Base-by-base conservation (phyloP, 2,329 filamentous ascomycete species). In the Fusarium dimerum region DNA sequence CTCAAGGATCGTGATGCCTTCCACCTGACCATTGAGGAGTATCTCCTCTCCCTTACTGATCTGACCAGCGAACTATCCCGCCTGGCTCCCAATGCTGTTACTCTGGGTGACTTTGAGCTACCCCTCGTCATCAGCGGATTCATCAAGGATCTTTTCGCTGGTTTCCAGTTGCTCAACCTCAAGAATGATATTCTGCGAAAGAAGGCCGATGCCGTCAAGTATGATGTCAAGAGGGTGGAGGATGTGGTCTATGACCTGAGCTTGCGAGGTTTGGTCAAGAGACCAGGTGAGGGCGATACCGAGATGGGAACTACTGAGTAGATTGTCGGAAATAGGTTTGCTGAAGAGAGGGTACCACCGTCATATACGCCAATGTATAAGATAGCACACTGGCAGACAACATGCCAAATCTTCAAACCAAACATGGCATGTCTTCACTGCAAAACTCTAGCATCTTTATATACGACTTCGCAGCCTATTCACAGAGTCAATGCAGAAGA, bases 201-300 rank as follows among this genome's bases (percentile, higher is more conserved):
- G 76, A 83, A 91, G 56, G 91, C 90, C 50, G 94, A 99, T 74
- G 89, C 88, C 6, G 89, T 99, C 73, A 99, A 99, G 79, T 99
- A 99, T 70, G 88, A 89, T 65, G 91, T 99, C 66, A 99, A 97
- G 80, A 93, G 96, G 71, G 91, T 97, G 12, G 94, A 99, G 78
- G 94, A 97, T 68, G 92, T 99, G 12, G 93, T 97, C 46, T 99
- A 99, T 68, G 94, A 99, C 71, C 76, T 99, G 51, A 93, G 90
- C 20, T 76, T 99, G 68, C 83, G 94, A 53, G 93, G 94, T 46
- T 72, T 97, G 67, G 80, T 95, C 45, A 84, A 87, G 42, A 78
- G 81, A 60, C 62, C 68, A 4, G 63, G 62, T 0, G 65, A 65
- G 38, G 64, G 57, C 3, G 71, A 74, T 30, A 68, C 69, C 1